Percentiles rank a stretch among this genome's conserved stretches.
These are phyloP conservation scores for Fomitiporia mediterranea DNA, from an alignment of 1,284 basidiomycete species.

Conservation along the genomic window DNA sequence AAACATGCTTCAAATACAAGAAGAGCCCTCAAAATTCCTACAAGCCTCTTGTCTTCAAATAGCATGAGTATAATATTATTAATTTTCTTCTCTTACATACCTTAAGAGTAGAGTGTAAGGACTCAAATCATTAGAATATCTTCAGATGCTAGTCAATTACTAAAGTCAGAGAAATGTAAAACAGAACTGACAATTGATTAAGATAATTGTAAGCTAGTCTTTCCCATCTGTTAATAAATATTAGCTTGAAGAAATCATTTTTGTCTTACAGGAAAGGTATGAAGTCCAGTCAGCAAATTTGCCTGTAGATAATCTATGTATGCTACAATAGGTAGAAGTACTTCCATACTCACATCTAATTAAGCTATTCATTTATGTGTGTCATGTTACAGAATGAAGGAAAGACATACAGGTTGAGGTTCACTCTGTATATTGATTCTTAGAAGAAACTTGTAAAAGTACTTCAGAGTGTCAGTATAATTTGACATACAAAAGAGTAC, in stretches of 20 bases:
- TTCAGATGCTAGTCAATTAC: background rate
- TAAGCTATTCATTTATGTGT: too few relatives aligned
- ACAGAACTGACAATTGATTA: background rate
- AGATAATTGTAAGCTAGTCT: constrained; percentile 1
- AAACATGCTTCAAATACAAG: background rate
- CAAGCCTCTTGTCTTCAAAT: background rate
- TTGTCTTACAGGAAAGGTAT: too few relatives aligned
- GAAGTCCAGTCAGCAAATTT: too few relatives aligned
- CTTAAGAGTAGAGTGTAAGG: background rate
- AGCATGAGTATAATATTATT: background rate
- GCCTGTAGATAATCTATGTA: too few relatives aligned
- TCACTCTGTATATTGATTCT: too few relatives aligned
- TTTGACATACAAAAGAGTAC: too few relatives aligned
- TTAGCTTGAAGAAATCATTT: background rate
- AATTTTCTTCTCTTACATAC: background rate
- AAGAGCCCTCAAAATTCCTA: background rate
- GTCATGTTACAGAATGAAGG: too few relatives aligned
- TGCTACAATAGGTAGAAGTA: too few relatives aligned
- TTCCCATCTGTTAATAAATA: background rate
- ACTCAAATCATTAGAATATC: constrained; percentile 3
- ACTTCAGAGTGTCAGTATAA: too few relatives aligned
- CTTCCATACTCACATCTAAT: too few relatives aligned
- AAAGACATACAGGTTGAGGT: too few relatives aligned
- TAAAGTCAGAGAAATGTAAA: background rate
- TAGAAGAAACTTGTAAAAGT: too few relatives aligned